Evolutionary conservation across 163 green algal species (phyloP).

Genomic region (Trebouxiophyceae sp.): DNA sequence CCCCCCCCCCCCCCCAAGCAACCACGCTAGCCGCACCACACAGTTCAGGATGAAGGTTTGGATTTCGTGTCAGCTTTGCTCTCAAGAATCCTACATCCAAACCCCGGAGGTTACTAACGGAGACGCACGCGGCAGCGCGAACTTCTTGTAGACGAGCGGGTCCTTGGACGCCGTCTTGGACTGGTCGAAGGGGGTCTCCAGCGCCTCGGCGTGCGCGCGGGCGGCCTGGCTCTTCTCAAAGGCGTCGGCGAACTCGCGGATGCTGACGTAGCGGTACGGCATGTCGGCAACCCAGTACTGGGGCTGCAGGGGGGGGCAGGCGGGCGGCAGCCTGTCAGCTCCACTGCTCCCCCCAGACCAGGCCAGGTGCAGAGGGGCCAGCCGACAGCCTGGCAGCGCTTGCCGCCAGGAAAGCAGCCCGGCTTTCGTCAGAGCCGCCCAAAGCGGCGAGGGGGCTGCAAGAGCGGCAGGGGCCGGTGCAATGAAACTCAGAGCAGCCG

Average conservation of each 20-base stretch:
- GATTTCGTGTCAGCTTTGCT: neutral
- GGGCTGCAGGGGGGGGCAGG: neutral
- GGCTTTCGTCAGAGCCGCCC: too few species aligned
- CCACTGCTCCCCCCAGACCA: neutral
- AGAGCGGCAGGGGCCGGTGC: too few species aligned
- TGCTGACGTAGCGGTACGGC: neutral
- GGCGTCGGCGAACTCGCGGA: neutral
- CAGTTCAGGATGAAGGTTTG: too few species aligned
- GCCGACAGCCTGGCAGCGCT: neutral
- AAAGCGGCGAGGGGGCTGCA: too few species aligned
- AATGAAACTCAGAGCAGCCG: too few species aligned
- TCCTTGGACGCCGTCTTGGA: neutral
- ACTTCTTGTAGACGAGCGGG: neutral
- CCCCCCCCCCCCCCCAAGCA: too few species aligned
- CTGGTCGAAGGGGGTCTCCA: neutral
- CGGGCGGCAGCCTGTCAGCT: neutral
- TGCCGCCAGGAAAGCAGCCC: too few species aligned
- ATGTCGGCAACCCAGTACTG: slow-evolving; percentile 3
- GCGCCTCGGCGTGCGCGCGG: neutral
- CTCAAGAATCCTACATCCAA: neutral
- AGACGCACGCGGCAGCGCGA: neutral
- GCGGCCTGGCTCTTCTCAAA: neutral
- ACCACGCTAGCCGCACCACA: too few species aligned
- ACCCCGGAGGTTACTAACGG: neutral
- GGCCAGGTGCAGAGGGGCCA: neutral